A percentile compares a stretch with the other conserved stretches of the same genome.
Evolutionary conservation across 148 eudicot genomes (phyloP).

Genomic region (Fagopyrum esculentum): DNA sequence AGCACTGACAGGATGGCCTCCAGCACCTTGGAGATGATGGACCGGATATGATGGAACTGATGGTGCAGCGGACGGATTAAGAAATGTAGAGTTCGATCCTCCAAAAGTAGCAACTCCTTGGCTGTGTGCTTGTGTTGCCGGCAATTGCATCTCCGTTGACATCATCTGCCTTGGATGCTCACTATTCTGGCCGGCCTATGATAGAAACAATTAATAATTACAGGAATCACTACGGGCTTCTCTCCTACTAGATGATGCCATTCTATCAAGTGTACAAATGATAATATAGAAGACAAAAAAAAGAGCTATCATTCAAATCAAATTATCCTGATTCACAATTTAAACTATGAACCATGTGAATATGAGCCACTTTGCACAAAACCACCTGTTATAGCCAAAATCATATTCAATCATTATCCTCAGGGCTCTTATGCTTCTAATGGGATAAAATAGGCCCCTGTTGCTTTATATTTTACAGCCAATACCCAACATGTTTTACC

Average conservation of each 20-base stretch:
- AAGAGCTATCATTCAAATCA: not conserved
- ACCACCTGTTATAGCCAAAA: not conserved
- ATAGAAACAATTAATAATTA: slow-evolving; percentile 1
- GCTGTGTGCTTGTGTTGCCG: slow-evolving; percentile 42
- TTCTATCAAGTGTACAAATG: slow-evolving; percentile 3
- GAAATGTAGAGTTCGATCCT: slow-evolving; percentile 38
- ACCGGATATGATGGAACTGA: slow-evolving; percentile 44
- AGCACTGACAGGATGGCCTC: slow-evolving; percentile 35
- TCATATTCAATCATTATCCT: not conserved
- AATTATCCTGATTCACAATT: not conserved
- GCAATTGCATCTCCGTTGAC: slow-evolving; percentile 54
- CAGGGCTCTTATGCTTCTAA: too few species aligned
- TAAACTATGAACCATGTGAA: not conserved
- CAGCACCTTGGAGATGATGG: slow-evolving; percentile 50
- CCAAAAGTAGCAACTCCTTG: slow-evolving; percentile 44
- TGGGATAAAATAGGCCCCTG: too few species aligned
- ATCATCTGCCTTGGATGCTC: slow-evolving; percentile 67
- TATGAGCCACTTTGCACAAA: not conserved
- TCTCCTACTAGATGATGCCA: not conserved
- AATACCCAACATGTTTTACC: too few species aligned
- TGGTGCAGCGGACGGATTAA: slow-evolving; percentile 46
- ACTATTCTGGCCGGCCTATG: slow-evolving; percentile 55
- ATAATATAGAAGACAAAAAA: not conserved
- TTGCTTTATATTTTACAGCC: too few species aligned
- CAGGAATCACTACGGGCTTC: not conserved